A percentile compares a stretch with the other conserved stretches of the same genome.
Evolutionary conservation across 2,329 filamentous ascomycete species (phyloP).

Genomic region (Aspergillus uvarum): DNA sequence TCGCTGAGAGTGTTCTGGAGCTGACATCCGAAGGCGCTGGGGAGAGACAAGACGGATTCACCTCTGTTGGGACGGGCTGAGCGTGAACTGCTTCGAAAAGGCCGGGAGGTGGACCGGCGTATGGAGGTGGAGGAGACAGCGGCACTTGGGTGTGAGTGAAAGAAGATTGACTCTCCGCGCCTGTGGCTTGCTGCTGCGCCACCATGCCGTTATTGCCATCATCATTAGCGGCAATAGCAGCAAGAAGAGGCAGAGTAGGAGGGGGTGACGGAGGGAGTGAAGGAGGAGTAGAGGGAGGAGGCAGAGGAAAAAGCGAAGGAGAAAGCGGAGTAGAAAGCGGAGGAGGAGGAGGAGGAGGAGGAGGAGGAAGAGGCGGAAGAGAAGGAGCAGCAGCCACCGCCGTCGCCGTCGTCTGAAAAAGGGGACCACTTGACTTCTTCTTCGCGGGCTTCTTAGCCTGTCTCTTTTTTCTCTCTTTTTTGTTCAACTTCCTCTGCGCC

Average conservation of each 20-base stretch:
- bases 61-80: not conserved
- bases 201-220: not conserved
- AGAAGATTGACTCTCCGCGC: not conserved
- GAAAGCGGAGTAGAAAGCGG: too few relatives aligned
- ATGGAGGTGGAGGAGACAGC: not conserved
- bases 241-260: too few relatives aligned
- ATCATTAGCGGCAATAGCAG: too few relatives aligned
- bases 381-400: too few relatives aligned
- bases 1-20: not conserved
- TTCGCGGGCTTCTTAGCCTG: conserved; percentile 13
- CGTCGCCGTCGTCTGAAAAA: not conserved
- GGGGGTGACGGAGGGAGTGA: too few relatives aligned
- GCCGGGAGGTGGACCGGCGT: not conserved
- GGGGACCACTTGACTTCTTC: conserved; percentile 2
- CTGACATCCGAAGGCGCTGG: not conserved
- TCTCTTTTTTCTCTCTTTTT: conserved; percentile 14
- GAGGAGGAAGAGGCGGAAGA: too few relatives aligned
- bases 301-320: too few relatives aligned
- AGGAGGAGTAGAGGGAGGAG: too few relatives aligned
- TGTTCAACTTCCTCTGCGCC: not conserved
- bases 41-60: not conserved
- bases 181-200: not conserved
- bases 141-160: not conserved
- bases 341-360: too few relatives aligned
- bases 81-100: not conserved